phyloP scores from a whole-genome alignment of 805 yeast species.

The Jamesozyma lodderae region DNA sequence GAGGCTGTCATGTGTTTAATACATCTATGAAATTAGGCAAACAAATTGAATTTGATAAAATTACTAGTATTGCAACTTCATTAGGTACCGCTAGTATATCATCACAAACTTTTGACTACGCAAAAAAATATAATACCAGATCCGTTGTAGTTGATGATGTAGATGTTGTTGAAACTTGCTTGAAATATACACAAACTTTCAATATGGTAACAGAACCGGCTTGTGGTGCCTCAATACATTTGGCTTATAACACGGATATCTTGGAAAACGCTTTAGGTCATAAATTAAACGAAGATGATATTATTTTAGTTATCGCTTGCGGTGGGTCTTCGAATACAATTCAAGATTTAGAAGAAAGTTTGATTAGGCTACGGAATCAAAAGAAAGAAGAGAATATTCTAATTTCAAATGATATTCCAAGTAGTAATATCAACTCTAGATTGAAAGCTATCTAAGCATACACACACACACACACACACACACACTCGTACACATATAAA shows the following conservation, averaged over 20 bases:
- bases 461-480: too few relatives aligned
- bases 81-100: conserved; percentile 56
- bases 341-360: conserved; percentile 20
- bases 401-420: background rate
- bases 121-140: conserved; percentile 32
- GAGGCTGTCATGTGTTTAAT: conserved; percentile 52
- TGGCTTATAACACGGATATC: conserved; percentile 33
- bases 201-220: conserved; percentile 58
- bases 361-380: conserved; percentile 1
- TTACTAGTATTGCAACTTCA: conserved; percentile 51
- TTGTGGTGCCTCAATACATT: conserved; percentile 59
- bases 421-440: background rate
- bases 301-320: conserved; percentile 49
- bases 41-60: conserved; percentile 37
- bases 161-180: conserved; percentile 47
- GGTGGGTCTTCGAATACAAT: conserved; percentile 40
- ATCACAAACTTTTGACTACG: conserved; percentile 38
- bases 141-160: conserved; percentile 42
- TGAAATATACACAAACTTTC: conserved; percentile 42
- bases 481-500: too few relatives aligned
- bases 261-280: conserved; percentile 11
- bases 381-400: background rate
- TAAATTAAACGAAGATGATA: conserved; percentile 30
- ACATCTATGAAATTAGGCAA: conserved; percentile 40
- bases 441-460: background rate